Percentiles rank a stretch among this genome's conserved stretches.
Conservation (phyloP, 345 rosid genomes). For the Eucalyptus grandis region DNA sequence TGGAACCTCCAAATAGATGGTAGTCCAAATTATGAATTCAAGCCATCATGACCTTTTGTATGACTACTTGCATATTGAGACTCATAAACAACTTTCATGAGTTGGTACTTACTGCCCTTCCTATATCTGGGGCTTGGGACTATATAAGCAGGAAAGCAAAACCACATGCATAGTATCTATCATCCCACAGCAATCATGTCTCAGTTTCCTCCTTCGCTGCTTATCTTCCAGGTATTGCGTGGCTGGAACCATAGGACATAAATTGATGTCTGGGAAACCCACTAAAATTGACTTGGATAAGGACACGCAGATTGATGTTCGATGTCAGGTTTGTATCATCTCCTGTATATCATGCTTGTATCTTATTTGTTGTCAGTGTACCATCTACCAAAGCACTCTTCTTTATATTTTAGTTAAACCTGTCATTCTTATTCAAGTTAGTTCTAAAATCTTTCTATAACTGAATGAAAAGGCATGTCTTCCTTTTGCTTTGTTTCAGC, state of each 20-base stretch:
- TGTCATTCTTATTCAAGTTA: neutral
- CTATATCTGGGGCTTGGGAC: neutral
- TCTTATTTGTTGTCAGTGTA: neutral
- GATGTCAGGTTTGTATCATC: conserved; percentile 63
- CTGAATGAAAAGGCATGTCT: neutral
- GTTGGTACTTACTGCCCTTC: neutral
- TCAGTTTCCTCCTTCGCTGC: neutral
- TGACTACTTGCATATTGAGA: neutral
- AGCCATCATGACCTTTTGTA: neutral
- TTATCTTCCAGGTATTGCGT: conserved; percentile 58
- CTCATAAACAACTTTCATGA: neutral
- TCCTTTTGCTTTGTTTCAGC: neutral
- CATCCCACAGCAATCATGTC: neutral
- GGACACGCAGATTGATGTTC: conserved; percentile 73
- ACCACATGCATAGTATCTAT: neutral
- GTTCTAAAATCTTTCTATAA: neutral
- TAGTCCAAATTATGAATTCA: neutral
- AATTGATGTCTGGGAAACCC: conserved; percentile 81
- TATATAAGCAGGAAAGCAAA: neutral
- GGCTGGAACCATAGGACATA: conserved; percentile 91
- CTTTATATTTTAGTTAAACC: neutral
- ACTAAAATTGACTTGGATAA: conserved; percentile 75
- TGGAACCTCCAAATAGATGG: neutral
- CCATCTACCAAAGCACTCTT: neutral
- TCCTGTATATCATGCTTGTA: neutral